phyloP scores from a whole-genome alignment of 495 filamentous ascomycete genomes.

The Penicillium cosmopolitanum region DNA sequence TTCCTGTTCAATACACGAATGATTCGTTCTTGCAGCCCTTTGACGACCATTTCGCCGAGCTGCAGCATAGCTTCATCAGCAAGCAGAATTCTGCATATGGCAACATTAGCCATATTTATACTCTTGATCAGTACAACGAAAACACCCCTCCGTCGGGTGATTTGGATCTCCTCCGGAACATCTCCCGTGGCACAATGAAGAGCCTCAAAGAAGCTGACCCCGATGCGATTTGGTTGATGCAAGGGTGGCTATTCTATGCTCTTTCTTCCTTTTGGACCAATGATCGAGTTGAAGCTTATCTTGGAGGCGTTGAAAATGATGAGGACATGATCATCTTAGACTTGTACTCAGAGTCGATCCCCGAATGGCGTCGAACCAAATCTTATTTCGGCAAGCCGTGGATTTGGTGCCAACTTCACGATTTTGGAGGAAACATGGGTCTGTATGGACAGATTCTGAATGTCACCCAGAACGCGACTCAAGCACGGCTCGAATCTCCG shows the following conservation, averaged over 20 bases:
- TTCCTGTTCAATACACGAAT: constrained; percentile 47
- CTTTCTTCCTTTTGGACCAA: constrained; percentile 53
- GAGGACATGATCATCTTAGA: constrained; percentile 56
- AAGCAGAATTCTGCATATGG: constrained; percentile 55
- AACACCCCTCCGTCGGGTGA: constrained; percentile 54
- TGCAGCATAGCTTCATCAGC: constrained; percentile 51
- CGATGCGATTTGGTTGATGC: constrained; percentile 57
- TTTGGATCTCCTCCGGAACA: constrained; percentile 47
- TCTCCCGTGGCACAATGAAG: constrained; percentile 49
- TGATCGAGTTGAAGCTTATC: constrained; percentile 51
- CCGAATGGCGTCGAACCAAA: constrained; percentile 56
- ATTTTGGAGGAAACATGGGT: constrained; percentile 55
- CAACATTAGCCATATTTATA: constrained; percentile 54
- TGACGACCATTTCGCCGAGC: constrained; percentile 46
- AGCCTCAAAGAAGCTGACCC: constrained; percentile 53
- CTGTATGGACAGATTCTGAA: constrained; percentile 57
- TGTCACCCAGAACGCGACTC: constrained; percentile 49
- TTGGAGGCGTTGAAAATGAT: constrained; percentile 48
- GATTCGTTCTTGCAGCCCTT: constrained; percentile 55
- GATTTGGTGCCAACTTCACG: constrained; percentile 56
- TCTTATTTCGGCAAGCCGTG: constrained; percentile 58
- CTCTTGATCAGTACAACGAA: constrained; percentile 59
- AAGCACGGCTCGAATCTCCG: constrained; percentile 41
- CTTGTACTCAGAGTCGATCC: constrained; percentile 52
- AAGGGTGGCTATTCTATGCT: constrained; percentile 57